A percentile compares a stretch with the other conserved stretches of the same genome.
phyloP scores from a whole-genome alignment of 192 early-diverging fungal genomes.

The Gonapodya prolifera region DNA sequence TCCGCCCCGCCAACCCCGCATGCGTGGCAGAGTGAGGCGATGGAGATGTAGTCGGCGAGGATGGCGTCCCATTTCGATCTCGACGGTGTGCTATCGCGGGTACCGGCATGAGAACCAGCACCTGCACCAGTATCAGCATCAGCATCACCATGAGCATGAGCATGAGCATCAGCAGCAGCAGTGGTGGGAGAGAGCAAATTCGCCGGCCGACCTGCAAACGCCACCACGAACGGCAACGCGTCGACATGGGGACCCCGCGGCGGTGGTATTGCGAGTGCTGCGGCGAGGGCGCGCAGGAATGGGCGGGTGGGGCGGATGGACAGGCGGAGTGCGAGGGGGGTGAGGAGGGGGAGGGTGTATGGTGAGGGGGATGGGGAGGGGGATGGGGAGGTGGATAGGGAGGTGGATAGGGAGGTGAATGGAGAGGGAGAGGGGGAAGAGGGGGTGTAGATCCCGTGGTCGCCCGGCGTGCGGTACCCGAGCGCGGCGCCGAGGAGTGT shows the following conservation, averaged over 20 bases:
- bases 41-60: background rate
- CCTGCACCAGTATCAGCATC: background rate
- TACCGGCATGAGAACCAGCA: too few relatives aligned
- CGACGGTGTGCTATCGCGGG: too few relatives aligned
- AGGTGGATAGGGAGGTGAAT: background rate
- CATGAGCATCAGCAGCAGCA: background rate
- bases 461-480: background rate
- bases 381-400: background rate
- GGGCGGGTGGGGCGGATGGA: background rate
- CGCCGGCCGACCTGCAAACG: background rate
- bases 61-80: background rate
- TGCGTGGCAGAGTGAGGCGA: background rate
- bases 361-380: background rate
- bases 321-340: background rate
- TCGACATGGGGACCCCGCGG: background rate
- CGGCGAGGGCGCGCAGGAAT: background rate
- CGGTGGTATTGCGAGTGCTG: background rate
- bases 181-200: background rate
- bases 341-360: background rate
- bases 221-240: background rate
- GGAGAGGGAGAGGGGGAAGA: background rate
- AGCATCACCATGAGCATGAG: too few relatives aligned
- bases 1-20: background rate
- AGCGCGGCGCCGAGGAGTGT: background rate
- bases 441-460: background rate